Conservation (phyloP, 2,329 filamentous ascomycete species). For the Penicillium sp. region DNA sequence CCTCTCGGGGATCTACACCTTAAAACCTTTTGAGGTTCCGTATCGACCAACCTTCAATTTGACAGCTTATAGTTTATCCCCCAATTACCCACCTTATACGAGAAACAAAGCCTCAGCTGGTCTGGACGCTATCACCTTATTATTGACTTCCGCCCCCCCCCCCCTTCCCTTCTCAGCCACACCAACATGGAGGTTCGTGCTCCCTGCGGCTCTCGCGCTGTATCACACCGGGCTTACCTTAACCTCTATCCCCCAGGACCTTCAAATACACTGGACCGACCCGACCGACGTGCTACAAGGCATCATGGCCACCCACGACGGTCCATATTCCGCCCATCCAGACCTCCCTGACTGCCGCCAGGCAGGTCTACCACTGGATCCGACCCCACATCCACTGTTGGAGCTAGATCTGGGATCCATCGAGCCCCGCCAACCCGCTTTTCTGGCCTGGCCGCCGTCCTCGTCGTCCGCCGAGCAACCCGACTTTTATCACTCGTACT, state of each 20-base stretch:
- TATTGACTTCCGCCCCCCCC: not conserved
- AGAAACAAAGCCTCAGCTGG: not conserved
- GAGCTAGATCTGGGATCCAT: constrained; percentile 28
- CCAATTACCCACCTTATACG: not conserved
- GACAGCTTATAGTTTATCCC: not conserved
- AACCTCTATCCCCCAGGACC: constrained; percentile 1
- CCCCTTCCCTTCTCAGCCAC: not conserved
- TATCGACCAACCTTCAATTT: not conserved
- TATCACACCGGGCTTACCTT: not conserved
- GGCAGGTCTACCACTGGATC: constrained; percentile 18
- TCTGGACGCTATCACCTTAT: not conserved
- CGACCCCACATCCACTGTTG: constrained; percentile 25
- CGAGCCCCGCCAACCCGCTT: constrained; percentile 18
- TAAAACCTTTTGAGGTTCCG: not conserved
- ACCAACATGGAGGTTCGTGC: constrained; percentile 15
- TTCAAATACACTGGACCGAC: constrained; percentile 24
- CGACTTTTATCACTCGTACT: constrained; percentile 26
- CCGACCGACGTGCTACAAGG: constrained; percentile 35
- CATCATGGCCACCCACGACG: constrained; percentile 27
- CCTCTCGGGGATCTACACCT: not conserved
- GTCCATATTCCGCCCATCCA: not conserved
- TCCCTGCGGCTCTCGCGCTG: not conserved
- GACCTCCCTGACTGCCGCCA: constrained; percentile 10
- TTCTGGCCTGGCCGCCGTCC: constrained; percentile 19
- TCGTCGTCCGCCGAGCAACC: constrained; percentile 22